These are phyloP conservation scores for Olyra latifolia DNA, from an alignment of 176 grass and related monocot genomes.

Conservation along the genomic window DNA sequence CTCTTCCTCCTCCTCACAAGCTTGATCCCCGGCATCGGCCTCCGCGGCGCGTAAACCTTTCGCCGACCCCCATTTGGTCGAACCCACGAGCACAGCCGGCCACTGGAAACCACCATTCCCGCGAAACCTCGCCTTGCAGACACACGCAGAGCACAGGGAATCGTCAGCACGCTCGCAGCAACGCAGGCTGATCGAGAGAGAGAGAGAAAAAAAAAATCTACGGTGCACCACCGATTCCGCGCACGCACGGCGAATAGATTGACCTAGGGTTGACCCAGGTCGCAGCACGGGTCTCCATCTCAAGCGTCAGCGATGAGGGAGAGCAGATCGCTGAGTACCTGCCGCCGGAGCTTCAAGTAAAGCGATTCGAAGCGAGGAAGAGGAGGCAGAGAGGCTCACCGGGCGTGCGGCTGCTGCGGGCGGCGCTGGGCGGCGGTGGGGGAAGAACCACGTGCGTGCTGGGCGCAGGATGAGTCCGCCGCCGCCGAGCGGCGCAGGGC, in stretches of 20 bases:
- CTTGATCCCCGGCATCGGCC: constrained; percentile 18
- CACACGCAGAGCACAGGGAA: not conserved
- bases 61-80: not conserved
- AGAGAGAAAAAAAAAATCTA: not conserved
- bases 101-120: constrained; percentile 11
- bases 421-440: not conserved
- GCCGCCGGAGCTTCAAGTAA: not conserved
- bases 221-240: not conserved
- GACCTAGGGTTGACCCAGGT: not conserved
- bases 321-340: not conserved
- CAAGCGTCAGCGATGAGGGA: not conserved
- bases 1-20: not conserved
- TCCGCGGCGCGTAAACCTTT: constrained; percentile 30
- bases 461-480: not conserved
- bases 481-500: not conserved
- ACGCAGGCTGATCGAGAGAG: not conserved
- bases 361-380: no score
- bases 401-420: no score
- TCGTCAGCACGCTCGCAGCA: constrained; percentile 7
- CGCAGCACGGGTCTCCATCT: not conserved
- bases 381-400: constrained; percentile 9
- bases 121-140: constrained; percentile 34
- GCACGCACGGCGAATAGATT: not conserved
- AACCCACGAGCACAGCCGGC: constrained; percentile 15
- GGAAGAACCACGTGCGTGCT: not conserved